phyloP scores from a whole-genome alignment of 139 green algal genomes.

The Dunaliella primolecta region DNA sequence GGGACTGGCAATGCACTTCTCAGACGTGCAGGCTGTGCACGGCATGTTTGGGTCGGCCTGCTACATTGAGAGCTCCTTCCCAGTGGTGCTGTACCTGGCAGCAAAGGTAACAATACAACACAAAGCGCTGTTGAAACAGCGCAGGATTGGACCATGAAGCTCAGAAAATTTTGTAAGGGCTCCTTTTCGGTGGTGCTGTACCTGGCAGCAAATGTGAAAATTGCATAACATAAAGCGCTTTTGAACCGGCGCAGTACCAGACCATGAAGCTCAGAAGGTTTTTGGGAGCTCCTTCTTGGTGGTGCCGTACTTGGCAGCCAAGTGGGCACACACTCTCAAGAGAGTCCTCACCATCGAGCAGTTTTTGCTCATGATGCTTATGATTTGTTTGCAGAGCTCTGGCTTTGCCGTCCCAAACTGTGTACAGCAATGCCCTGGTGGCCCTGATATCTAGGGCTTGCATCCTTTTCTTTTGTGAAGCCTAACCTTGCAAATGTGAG shows the following conservation, averaged over 20 bases:
- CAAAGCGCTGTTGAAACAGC: no score
- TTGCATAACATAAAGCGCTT: no score
- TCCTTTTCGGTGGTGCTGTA: conserved; percentile 51
- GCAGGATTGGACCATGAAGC: no score
- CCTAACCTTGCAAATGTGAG: no score
- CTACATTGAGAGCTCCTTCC: conserved; percentile 59
- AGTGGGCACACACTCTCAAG: neutral
- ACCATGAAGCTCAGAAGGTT: no score
- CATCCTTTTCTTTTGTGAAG: no score
- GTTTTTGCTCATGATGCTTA: neutral
- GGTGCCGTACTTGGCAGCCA: conserved; percentile 48
- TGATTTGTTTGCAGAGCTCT: no score
- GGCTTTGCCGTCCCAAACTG: no score
- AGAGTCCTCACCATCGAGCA: neutral
- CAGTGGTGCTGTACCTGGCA: conserved; percentile 53
- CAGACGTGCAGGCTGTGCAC: conserved; percentile 41
- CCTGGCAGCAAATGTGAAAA: conserved; percentile 27
- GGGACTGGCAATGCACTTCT: conserved; percentile 19
- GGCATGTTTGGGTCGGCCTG: conserved; percentile 53
- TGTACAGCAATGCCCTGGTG: no score
- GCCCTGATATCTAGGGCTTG: no score
- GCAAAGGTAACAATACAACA: neutral
- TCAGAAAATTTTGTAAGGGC: conserved; percentile 24
- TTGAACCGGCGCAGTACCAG: no score
- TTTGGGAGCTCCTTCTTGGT: conserved; percentile 38